Conservation (phyloP, 2,329 filamentous ascomycete genomes). For the Fusarium newnesense region DNA sequence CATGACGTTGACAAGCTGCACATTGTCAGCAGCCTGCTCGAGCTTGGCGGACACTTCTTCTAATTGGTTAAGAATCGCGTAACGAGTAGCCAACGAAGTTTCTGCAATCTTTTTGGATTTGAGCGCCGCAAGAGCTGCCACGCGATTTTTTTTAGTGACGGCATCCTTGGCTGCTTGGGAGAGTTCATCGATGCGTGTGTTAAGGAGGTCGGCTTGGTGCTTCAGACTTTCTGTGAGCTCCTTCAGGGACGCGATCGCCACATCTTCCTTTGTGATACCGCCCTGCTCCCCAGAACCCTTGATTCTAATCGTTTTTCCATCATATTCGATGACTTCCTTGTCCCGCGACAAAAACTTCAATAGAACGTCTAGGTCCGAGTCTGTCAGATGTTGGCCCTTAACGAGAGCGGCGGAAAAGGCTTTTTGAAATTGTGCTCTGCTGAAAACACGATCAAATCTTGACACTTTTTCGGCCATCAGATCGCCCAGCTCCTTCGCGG, state of each 20-base stretch:
- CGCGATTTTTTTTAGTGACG: slow-evolving; percentile 76
- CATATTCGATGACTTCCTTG: slow-evolving; percentile 66
- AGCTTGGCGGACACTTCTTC: slow-evolving; percentile 87
- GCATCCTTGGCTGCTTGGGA: slow-evolving; percentile 73
- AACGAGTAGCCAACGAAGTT: slow-evolving; percentile 74
- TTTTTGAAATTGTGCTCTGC: slow-evolving; percentile 70
- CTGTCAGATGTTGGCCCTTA: slow-evolving; percentile 62
- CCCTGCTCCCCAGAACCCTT: slow-evolving; percentile 61
- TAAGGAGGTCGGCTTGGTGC: slow-evolving; percentile 75
- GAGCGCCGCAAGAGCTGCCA: slow-evolving; percentile 80
- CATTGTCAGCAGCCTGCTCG: slow-evolving; percentile 85
- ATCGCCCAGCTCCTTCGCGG: slow-evolving; percentile 64
- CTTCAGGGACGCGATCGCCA: slow-evolving; percentile 84
- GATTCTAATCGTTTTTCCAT: slow-evolving; percentile 80
- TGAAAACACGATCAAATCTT: slow-evolving; percentile 74
- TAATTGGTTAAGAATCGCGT: slow-evolving; percentile 80
- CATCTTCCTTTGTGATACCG: slow-evolving; percentile 79
- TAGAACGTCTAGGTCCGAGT: slow-evolving; percentile 75
- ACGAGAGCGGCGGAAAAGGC: slow-evolving; percentile 66
- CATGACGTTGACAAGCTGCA: slow-evolving; percentile 86
- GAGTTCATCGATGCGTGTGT: slow-evolving; percentile 73
- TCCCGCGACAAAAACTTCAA: slow-evolving; percentile 77
- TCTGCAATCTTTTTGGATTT: slow-evolving; percentile 87
- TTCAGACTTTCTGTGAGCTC: slow-evolving; percentile 80
- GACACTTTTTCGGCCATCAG: slow-evolving; percentile 55